Evolutionary conservation across 495 filamentous ascomycete genomes (phyloP), one percentile per base, ranked within the genome.

Genomic region (Saxophila tyrrhenica): DNA sequence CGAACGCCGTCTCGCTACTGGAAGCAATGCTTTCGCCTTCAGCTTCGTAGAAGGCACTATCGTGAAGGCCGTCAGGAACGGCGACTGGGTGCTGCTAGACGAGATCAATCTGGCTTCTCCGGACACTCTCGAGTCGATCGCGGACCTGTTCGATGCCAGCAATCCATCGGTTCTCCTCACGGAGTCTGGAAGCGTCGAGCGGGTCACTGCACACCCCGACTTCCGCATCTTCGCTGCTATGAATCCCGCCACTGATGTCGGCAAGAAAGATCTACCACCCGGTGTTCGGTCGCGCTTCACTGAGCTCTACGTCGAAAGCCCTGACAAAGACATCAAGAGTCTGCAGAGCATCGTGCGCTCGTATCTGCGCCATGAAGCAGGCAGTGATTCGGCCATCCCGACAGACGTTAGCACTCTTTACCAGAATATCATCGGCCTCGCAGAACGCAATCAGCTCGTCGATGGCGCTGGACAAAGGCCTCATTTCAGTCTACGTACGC

Each of bases 171-270:
- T 99, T 38, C 71, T 96, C 13, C 78, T 99, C 24, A 86, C 88
- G 0, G 94, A 99, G 69, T 89, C 87, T 38, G 94, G 92, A 48
- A 85, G 89, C 54, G 83, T 89, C 22, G 87, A 96, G 65, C 78
- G 89, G 42, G 82, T 97, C 9, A 79, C 82, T 50, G 90, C 89
- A 1, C 92, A 99, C 65, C 84, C 87, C 1, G 79, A 95, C 60
- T 99, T 99, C 66, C 82, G 94, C 29, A 85, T 99, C 22, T 97
- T 99, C 68, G 94, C 86, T 22, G 92, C 92, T 43, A 99, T 99
- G 94, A 99, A 99, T 63, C 94, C 94, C 43, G 91, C 94, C 11
- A 97, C 91, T 13, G 94, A 99, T 74, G 79, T 95, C 53, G 94
- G 94, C 29, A 99, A 97, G 71, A 80, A 87, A 52, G 92, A 97